Base-by-base conservation (phyloP, 306 rosid species). In the Lathyrus tuberosus region DNA sequence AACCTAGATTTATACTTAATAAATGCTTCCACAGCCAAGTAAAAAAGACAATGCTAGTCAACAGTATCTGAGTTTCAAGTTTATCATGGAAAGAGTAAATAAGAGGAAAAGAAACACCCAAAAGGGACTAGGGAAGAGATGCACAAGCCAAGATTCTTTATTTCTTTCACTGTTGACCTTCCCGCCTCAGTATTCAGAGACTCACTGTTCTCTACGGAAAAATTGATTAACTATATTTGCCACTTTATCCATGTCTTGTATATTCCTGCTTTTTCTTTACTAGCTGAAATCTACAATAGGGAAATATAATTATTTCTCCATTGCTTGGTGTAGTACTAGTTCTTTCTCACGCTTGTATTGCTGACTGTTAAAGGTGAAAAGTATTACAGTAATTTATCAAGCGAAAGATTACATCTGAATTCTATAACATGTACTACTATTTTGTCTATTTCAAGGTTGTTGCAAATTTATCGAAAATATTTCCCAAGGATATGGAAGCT, bases 401-500 rank as follows among this genome's bases (percentile, higher is more conserved):
- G 75, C 49, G 40, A 74, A 65, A 59, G 57, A 44, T 71, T 75
- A 37, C 64, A 56, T 71, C 74, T 67, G 73, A 75, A 31, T 42
- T 61, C 46, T 72, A 28, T 72, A 53, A 61, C 38, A 52, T 63
- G 22, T 56, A 8, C 46, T 71, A 61, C 18, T 35, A 3, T 71
- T 81, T 86, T 75, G 69, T 48, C 46, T 52, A 70, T 78, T 77
- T 59, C 69, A 76, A 90, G 99, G 86, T 86, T 70, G 79, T 73
- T 63, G 89, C 87, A 71, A 86, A 87, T 13, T 78, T 95, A 48
- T 77, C 91, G 31, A 84, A 72, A 76, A 78, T 91, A 84, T 79
- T 77, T 68, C 99, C 96, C 35, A 89, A 87, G 84, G 97, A 95
- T 75, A 64, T 76, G 93, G 97, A 95, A 72, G 95, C 96, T 83